Conservation (phyloP, 2,329 filamentous ascomycete species). For the Uncinocarpus reesii region DNA sequence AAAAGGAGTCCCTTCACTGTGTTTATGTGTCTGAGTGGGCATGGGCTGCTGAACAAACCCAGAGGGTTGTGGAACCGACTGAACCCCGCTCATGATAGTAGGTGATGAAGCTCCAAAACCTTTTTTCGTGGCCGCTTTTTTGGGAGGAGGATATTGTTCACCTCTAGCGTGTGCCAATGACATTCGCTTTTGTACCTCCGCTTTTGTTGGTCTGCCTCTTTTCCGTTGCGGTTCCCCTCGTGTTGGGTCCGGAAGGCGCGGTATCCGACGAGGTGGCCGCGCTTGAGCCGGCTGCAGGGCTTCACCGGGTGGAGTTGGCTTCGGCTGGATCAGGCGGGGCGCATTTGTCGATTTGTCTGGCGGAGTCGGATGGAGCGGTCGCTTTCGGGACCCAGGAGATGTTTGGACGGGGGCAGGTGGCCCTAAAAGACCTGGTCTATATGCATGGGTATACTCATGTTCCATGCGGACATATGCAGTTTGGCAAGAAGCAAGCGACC, state of each 20-base stretch:
- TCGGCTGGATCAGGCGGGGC: slow-evolving; percentile 35
- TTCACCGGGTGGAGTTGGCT: slow-evolving; percentile 27
- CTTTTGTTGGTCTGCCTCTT: slow-evolving; percentile 37
- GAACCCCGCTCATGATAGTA: slow-evolving; percentile 3
- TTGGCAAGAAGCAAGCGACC: slow-evolving; percentile 33
- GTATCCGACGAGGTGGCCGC: slow-evolving; percentile 27
- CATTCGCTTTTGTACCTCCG: slow-evolving; percentile 32
- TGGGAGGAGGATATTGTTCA: slow-evolving; percentile 30
- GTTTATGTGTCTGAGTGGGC: background rate
- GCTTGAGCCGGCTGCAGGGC: slow-evolving; percentile 28
- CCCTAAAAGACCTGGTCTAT: slow-evolving; percentile 18
- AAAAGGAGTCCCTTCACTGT: background rate
- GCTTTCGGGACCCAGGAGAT: slow-evolving; percentile 20
- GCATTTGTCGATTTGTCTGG: slow-evolving; percentile 20
- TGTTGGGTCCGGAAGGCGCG: slow-evolving; percentile 25
- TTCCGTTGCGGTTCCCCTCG: slow-evolving; percentile 31
- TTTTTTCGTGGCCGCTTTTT: slow-evolving; percentile 8
- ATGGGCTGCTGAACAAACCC: slow-evolving; percentile 1
- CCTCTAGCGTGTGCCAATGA: slow-evolving; percentile 31
- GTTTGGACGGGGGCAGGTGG: slow-evolving; percentile 13
- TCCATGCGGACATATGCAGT: slow-evolving; percentile 29
- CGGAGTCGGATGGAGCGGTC: slow-evolving; percentile 23
- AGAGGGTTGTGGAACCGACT: background rate
- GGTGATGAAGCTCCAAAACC: background rate
- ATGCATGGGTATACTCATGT: slow-evolving; percentile 21